phyloP scores from a whole-genome alignment of 306 rosid species.

The Senna siamea region DNA sequence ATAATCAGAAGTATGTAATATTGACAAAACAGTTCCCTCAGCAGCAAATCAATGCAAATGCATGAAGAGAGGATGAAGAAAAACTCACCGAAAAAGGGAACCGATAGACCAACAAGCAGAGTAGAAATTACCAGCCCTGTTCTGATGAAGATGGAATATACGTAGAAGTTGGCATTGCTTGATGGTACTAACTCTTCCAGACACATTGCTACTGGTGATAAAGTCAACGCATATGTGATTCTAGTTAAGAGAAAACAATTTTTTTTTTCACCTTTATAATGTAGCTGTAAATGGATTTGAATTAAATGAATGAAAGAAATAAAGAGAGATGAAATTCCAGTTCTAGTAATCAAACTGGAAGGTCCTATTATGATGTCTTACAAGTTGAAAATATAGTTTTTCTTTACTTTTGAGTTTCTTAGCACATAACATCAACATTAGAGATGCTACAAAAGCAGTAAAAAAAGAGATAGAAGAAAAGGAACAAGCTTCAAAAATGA shows the following conservation, averaged over 20 bases:
- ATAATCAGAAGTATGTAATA: background rate
- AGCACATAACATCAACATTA: background rate
- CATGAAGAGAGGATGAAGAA: constrained; percentile 17
- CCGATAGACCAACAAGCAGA: constrained; percentile 65
- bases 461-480: background rate
- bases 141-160: constrained; percentile 66
- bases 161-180: constrained; percentile 50
- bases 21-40: background rate
- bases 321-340: too few relatives aligned
- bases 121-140: constrained; percentile 80
- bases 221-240: constrained; percentile 79
- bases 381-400: background rate
- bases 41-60: background rate
- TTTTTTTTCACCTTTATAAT: constrained; percentile 21
- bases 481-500: background rate
- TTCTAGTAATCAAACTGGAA: background rate
- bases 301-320: background rate
- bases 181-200: constrained; percentile 86
- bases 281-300: constrained; percentile 16
- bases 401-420: background rate
- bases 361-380: background rate
- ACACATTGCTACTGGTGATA: constrained; percentile 89
- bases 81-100: constrained; percentile 86
- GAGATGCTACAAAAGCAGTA: background rate
- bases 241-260: constrained; percentile 56